These are phyloP conservation scores for Scheffersomyces insectosa DNA, from an alignment of 1,139 yeast genomes.

Conservation along the genomic window DNA sequence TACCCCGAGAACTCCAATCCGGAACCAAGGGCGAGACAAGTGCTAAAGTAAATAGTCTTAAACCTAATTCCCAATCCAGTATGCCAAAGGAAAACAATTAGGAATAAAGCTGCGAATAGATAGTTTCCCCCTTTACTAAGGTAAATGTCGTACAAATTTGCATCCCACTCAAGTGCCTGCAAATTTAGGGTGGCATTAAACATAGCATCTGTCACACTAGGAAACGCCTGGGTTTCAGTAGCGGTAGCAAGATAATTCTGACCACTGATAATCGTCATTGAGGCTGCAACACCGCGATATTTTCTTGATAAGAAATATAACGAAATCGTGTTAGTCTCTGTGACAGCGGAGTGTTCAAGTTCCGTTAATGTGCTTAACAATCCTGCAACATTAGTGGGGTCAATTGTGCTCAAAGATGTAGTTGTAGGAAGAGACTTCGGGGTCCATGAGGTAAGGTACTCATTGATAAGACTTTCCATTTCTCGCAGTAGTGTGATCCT, in stretches of 20 bases:
- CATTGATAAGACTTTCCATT: neutral
- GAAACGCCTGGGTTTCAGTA: conserved; percentile 21
- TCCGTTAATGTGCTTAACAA: conserved; percentile 9
- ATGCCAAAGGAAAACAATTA: conserved; percentile 16
- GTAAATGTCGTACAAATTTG: conserved; percentile 23
- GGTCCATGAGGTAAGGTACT: conserved; percentile 6
- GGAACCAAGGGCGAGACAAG: conserved; percentile 18
- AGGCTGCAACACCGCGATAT: conserved; percentile 38
- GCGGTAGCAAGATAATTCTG: conserved; percentile 39
- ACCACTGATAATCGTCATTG: conserved; percentile 31
- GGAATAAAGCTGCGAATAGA: conserved; percentile 27
- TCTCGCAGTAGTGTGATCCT: neutral
- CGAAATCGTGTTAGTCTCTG: conserved; percentile 13
- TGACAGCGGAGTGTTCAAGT: conserved; percentile 10
- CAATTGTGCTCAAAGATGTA: conserved; percentile 16
- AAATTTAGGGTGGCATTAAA: conserved; percentile 33
- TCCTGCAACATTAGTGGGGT: conserved; percentile 12
- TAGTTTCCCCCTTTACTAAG: conserved; percentile 29
- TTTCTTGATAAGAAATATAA: conserved; percentile 20
- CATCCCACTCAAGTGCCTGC: conserved; percentile 23
- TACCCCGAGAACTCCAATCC: conserved; percentile 26
- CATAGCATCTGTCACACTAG: conserved; percentile 17
- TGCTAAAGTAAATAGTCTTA: conserved; percentile 16
- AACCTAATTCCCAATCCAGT: conserved; percentile 5
- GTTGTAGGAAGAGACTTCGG: conserved; percentile 14